Evolutionary conservation across 1,284 basidiomycete genomes (phyloP), one percentile per base, ranked within the genome.

Genomic region (Fomitopsis palustris): DNA sequence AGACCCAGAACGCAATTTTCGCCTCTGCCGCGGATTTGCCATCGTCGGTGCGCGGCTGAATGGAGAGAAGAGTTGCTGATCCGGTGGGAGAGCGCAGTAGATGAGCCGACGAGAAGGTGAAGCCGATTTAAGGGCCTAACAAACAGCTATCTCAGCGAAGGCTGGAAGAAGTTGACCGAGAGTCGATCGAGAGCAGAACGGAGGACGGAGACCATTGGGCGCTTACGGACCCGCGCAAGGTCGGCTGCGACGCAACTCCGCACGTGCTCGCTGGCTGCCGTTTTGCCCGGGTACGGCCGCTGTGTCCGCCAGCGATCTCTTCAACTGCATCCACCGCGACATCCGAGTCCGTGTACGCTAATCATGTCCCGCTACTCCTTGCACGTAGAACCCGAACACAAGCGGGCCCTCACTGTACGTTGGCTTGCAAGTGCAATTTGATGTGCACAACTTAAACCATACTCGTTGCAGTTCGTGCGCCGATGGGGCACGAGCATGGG

Each of bases 1-100:
- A 9, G 84, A 78, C 23, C 85, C 83, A 52, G 92, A 93, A 37
- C 88, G 86, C 54, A 82, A 72, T 76, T 95, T 95, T 62, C 88
- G 82, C 62, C 92, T 82, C 76, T 97, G 95, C 60, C 95, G 85
- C 66, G 95, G 95, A 74, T 96, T 97, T 56, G 90, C 93, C 95
- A 98, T 97, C 8, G 54, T 62, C 45, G 45, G 38, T 58, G 37
- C 58, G 57, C 58, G 42, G 37, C 16, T 23, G 43, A 39, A 10
- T 5, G 19, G 23, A 3, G 33, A n/a, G n/a, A 38, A 35, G 33
- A 19, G 45, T 17, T 42, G 43, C 41, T 35, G 42, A 49, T 47
- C 49, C 49, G 33, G 49, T 21, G 49, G 49, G 19, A 52, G 49
- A 19, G 49, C 49, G 49, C 49, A 52, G 6, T 17, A 25, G 35